Evolutionary conservation across 768 basidiomycete genomes (phyloP).

Genomic region (Crucibulum laeve): DNA sequence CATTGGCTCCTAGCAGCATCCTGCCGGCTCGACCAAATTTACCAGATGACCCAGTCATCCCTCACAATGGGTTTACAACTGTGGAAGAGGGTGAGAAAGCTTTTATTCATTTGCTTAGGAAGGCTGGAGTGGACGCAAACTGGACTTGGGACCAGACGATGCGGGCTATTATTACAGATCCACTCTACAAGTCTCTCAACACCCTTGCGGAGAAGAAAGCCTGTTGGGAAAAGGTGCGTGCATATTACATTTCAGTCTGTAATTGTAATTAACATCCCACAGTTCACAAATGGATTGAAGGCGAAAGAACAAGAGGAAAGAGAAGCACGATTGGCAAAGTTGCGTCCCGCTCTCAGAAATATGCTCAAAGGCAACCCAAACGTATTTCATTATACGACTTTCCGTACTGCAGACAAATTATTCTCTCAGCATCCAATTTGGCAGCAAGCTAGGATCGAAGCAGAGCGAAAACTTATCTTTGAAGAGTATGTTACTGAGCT

Average conservation of each 20-base stretch:
- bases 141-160: slow-evolving; percentile 99
- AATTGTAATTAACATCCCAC: slow-evolving; percentile 6
- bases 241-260: slow-evolving; percentile 1
- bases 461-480: slow-evolving; percentile 83
- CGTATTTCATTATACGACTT: slow-evolving; percentile 90
- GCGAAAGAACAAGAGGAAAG: slow-evolving; percentile 84
- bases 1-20: slow-evolving; percentile 55
- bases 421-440: slow-evolving; percentile 89
- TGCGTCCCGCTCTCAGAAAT: slow-evolving; percentile 83
- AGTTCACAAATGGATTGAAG: slow-evolving; percentile 78
- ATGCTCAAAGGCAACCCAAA: slow-evolving; percentile 85
- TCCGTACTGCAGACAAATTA: slow-evolving; percentile 80
- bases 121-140: slow-evolving; percentile 83
- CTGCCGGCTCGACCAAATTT: slow-evolving; percentile 74
- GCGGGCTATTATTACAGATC: slow-evolving; percentile 97
- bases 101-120: slow-evolving; percentile 84
- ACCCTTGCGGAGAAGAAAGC: slow-evolving; percentile 93
- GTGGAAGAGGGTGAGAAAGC: slow-evolving; percentile 91
- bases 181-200: slow-evolving; percentile 90
- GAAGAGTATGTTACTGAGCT: slow-evolving; percentile 89
- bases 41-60: slow-evolving; percentile 85
- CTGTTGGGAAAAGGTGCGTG: slow-evolving; percentile 84
- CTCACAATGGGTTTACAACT: slow-evolving; percentile 84
- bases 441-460: slow-evolving; percentile 81
- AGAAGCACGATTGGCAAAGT: slow-evolving; percentile 76